phyloP scores from a whole-genome alignment of 2,329 filamentous ascomycete genomes.

The Rhinocladiella similis region DNA sequence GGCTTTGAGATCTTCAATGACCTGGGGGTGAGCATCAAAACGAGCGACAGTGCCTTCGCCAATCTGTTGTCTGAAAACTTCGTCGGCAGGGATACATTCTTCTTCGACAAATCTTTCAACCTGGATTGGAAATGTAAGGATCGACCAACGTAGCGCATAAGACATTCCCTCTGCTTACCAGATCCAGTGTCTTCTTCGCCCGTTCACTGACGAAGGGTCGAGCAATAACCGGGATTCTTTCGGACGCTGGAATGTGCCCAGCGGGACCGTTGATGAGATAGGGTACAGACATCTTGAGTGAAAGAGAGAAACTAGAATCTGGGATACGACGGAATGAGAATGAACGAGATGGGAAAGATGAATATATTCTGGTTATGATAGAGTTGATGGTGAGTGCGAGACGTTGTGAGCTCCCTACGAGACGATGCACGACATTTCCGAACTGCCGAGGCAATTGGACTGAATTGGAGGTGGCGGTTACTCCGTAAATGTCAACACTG shows the following conservation, averaged over 20 bases:
- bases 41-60: slow-evolving; percentile 63
- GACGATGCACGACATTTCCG: slow-evolving; percentile 3
- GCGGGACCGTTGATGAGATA: slow-evolving; percentile 28
- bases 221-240: slow-evolving; percentile 60
- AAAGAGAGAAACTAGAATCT: not conserved
- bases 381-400: not conserved
- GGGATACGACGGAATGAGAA: not conserved
- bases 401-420: not conserved
- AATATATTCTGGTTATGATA: slow-evolving; percentile 2
- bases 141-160: not conserved
- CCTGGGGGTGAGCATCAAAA: slow-evolving; percentile 75
- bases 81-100: slow-evolving; percentile 85
- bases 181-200: slow-evolving; percentile 79
- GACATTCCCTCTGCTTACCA: slow-evolving; percentile 45
- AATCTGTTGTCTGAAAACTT: slow-evolving; percentile 76
- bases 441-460: slow-evolving; percentile 18
- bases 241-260: slow-evolving; percentile 48
- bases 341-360: too few species aligned
- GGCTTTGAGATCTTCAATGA: slow-evolving; percentile 86
- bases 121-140: slow-evolving; percentile 37
- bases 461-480: not conserved
- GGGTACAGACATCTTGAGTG: slow-evolving; percentile 28
- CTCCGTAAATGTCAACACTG: not conserved
- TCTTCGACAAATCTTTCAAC: slow-evolving; percentile 97
- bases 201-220: slow-evolving; percentile 73